Evolutionary conservation across 208 protist genomes (phyloP).

Genomic region (Trypanosoma cruzi): DNA sequence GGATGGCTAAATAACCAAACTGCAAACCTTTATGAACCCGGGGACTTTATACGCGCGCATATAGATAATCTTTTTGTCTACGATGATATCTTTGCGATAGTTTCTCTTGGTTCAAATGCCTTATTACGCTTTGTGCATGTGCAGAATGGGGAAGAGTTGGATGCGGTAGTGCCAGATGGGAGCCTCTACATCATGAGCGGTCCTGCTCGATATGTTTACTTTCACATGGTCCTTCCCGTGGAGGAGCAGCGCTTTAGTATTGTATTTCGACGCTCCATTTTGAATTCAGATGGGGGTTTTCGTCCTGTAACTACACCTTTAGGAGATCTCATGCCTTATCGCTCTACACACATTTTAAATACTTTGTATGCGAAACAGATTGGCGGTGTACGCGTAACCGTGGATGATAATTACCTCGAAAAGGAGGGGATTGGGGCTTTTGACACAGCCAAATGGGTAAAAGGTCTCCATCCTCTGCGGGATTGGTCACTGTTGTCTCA

Average conservation of each 20-base stretch:
- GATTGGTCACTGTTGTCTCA: conserved; percentile 86
- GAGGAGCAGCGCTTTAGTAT: conserved; percentile 87
- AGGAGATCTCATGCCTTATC: conserved; percentile 78
- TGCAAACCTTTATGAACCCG: conserved; percentile 88
- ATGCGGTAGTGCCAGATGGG: conserved; percentile 84
- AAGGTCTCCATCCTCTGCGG: conserved; percentile 74
- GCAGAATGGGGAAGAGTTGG: conserved; percentile 87
- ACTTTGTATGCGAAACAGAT: conserved; percentile 86
- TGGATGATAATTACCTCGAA: conserved; percentile 85
- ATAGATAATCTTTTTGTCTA: conserved; percentile 93
- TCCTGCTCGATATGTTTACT: conserved; percentile 87
- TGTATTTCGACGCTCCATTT: conserved; percentile 86
- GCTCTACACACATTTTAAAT: conserved; percentile 84
- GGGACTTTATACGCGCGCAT: conserved; percentile 90
- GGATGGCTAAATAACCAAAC: conserved; percentile 91
- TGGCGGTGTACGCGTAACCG: conserved; percentile 72
- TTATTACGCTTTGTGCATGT: conserved; percentile 87
- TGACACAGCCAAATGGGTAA: conserved; percentile 84
- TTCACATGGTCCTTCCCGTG: conserved; percentile 90
- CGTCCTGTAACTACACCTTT: conserved; percentile 66
- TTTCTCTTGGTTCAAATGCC: conserved; percentile 79
- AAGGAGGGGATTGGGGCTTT: conserved; percentile 79
- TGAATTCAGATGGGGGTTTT: conserved; percentile 87
- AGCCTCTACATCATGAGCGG: conserved; percentile 89
- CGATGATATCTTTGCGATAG: conserved; percentile 89